These are phyloP conservation scores for Pseudogymnoascus sp. DNA, from an alignment of 2,329 filamentous ascomycete species.

Conservation along the genomic window DNA sequence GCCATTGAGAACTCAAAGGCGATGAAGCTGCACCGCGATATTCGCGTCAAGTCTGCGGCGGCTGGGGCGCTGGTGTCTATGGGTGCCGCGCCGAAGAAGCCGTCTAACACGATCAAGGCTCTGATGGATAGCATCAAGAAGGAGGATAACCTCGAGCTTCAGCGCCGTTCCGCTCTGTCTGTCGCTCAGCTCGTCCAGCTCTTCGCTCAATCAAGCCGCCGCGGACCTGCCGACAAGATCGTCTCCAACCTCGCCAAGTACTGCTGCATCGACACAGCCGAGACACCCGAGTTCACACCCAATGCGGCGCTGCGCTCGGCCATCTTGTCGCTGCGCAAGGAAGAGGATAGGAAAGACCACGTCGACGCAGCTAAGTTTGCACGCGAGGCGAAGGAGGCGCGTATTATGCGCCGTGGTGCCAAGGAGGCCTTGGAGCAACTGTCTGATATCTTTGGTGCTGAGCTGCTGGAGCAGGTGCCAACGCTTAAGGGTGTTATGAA, in stretches of 20 bases:
- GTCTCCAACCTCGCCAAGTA: conserved; percentile 95
- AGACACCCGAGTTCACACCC: conserved; percentile 88
- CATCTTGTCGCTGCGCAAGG: conserved; percentile 90
- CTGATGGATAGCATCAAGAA: conserved; percentile 98
- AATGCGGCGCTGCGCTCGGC: conserved; percentile 71
- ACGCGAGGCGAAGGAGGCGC: conserved; percentile 76
- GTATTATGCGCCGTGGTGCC: conserved; percentile 83
- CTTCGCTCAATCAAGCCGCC: conserved; percentile 71
- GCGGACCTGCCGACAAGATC: conserved; percentile 87
- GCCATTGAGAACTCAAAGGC: conserved; percentile 73
- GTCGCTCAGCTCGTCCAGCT: conserved; percentile 80
- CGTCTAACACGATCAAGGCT: conserved; percentile 83
- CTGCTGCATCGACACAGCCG: conserved; percentile 93
- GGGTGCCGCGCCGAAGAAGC: conserved; percentile 82
- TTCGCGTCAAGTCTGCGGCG: conserved; percentile 77
- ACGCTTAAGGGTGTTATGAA: conserved; percentile 77
- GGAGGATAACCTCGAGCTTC: conserved; percentile 84
- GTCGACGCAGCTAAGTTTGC: conserved; percentile 86
- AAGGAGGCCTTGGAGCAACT: conserved; percentile 91
- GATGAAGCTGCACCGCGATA: conserved; percentile 73
- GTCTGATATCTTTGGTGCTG: conserved; percentile 66
- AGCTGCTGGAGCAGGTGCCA: conserved; percentile 75
- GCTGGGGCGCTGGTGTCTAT: conserved; percentile 86
- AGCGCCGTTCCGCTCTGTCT: conserved; percentile 75
- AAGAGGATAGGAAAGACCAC: conserved; percentile 91